phyloP scores from a whole-genome alignment of 2,329 filamentous ascomycete genomes.

The Laburnicola sp. region DNA sequence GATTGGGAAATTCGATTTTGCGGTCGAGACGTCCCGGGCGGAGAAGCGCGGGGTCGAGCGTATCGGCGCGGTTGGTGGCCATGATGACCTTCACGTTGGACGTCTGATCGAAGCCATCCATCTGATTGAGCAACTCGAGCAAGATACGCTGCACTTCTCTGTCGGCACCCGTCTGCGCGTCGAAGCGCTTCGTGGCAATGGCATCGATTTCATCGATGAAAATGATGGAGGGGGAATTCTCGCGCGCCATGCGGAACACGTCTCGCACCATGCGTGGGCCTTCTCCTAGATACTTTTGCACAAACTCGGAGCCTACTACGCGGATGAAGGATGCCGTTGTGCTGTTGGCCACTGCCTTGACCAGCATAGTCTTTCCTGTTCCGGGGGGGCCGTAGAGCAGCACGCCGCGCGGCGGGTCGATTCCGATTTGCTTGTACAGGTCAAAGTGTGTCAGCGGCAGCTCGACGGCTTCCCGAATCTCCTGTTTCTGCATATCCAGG shows the following conservation, averaged over 20 bases:
- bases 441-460: slow-evolving; percentile 96
- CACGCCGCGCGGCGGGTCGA: slow-evolving; percentile 95
- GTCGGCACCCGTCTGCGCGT: slow-evolving; percentile 96
- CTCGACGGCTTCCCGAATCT: slow-evolving; percentile 97
- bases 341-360: slow-evolving; percentile 97
- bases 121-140: slow-evolving; percentile 96
- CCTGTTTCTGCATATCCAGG: slow-evolving; percentile 99
- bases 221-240: slow-evolving; percentile 98
- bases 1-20: slow-evolving; percentile 98
- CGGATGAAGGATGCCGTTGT: slow-evolving; percentile 98
- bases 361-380: slow-evolving; percentile 95
- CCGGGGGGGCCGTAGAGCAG: slow-evolving; percentile 94
- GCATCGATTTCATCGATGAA: slow-evolving; percentile 99
- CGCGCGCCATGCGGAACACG: slow-evolving; percentile 97
- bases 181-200: slow-evolving; percentile 98
- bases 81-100: slow-evolving; percentile 99
- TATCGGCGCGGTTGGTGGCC: slow-evolving; percentile 98
- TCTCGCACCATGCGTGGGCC: slow-evolving; percentile 98
- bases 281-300: slow-evolving; percentile 98
- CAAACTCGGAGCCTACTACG: slow-evolving; percentile 96
- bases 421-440: slow-evolving; percentile 98
- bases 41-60: slow-evolving; percentile 89
- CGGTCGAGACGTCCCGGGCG: slow-evolving; percentile 93
- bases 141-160: slow-evolving; percentile 98
- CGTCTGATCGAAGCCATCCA: slow-evolving; percentile 99